These are phyloP conservation scores for Remersonia thermophila DNA, from an alignment of 2,329 filamentous ascomycete species.

Conservation along the genomic window DNA sequence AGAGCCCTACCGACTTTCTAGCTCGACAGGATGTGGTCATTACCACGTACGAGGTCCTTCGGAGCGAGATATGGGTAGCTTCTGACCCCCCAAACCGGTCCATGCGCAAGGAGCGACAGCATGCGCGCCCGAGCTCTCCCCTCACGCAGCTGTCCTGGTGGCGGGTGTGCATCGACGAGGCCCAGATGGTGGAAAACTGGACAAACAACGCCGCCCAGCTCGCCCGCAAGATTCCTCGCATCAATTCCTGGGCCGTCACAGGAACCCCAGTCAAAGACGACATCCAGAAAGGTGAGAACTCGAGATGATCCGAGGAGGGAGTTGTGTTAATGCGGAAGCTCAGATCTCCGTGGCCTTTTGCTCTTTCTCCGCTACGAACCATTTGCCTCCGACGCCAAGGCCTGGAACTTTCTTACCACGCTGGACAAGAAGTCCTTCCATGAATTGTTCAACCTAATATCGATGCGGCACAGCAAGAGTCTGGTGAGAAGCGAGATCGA, in stretches of 20 bases:
- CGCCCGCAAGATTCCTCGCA: constrained; percentile 64
- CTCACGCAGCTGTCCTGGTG: constrained; percentile 78
- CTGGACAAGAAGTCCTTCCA: constrained; percentile 53
- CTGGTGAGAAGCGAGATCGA: constrained; percentile 65
- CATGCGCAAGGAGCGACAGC: constrained; percentile 52
- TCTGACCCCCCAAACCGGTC: constrained; percentile 55
- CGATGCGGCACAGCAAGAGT: constrained; percentile 77
- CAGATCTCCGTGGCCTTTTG: constrained; percentile 67
- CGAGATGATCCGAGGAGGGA: not conserved
- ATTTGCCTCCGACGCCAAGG: constrained; percentile 48
- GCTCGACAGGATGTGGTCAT: constrained; percentile 45
- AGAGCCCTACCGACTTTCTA: constrained; percentile 31
- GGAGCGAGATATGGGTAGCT: constrained; percentile 68
- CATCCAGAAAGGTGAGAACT: constrained; percentile 17
- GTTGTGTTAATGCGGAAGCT: not conserved
- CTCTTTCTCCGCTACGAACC: constrained; percentile 71
- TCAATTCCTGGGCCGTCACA: constrained; percentile 85
- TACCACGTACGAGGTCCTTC: constrained; percentile 59
- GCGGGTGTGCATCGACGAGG: constrained; percentile 66
- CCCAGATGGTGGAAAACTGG: constrained; percentile 89
- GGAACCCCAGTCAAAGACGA: constrained; percentile 76
- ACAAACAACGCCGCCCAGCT: constrained; percentile 73
- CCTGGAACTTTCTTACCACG: constrained; percentile 57
- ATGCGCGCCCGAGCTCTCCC: constrained; percentile 58
- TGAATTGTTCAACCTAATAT: constrained; percentile 56